Evolutionary conservation across 139 green algal genomes (phyloP).

Genomic region (Dunaliella sp.): DNA sequence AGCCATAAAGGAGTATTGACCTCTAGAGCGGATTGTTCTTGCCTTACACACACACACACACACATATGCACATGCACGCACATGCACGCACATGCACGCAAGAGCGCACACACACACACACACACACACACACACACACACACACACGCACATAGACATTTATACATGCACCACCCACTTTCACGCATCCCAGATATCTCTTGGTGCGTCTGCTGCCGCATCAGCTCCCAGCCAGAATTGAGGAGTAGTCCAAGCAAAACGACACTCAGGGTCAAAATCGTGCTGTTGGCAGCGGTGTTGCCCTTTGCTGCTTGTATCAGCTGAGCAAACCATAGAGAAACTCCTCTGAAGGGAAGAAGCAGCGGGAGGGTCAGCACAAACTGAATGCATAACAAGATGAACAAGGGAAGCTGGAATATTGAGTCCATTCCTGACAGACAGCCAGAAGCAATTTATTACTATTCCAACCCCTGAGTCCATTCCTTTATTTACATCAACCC

Average conservation of each 20-base stretch:
- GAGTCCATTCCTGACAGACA: conserved; percentile 28
- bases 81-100: neutral
- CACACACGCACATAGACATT: neutral
- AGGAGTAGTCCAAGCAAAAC: conserved; percentile 14
- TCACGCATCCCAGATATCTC: neutral
- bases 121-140: neutral
- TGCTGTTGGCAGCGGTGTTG: conserved; percentile 4
- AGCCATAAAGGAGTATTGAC: neutral
- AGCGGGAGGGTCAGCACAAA: conserved; percentile 18
- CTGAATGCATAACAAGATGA: conserved; percentile 9
- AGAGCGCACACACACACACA: neutral
- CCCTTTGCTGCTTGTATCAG: neutral
- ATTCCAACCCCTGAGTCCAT: neutral
- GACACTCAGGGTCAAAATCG: neutral
- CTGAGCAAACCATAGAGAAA: neutral
- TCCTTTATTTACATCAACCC: neutral
- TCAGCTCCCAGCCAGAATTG: conserved; percentile 1
- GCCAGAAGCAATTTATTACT: neutral
- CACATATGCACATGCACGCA: neutral
- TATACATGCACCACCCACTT: neutral
- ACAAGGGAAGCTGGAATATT: conserved; percentile 36
- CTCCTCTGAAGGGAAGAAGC: neutral
- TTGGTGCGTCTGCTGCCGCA: neutral
- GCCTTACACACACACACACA: neutral
- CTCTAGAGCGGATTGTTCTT: neutral